Evolutionary conservation across 1,139 yeast genomes (phyloP).

Genomic region (Pichia sp.): DNA sequence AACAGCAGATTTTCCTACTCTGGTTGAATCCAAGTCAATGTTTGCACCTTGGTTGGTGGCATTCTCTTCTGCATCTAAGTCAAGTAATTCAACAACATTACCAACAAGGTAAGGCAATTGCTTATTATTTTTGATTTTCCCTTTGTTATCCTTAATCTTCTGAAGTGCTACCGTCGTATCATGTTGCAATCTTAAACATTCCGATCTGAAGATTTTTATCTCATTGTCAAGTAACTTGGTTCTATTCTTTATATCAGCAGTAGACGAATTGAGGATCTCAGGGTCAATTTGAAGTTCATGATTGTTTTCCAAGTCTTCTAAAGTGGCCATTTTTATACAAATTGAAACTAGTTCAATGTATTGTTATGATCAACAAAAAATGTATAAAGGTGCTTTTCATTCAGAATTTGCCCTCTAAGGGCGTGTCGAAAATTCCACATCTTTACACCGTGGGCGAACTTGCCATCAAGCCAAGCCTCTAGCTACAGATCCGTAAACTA

Average conservation of each 20-base stretch:
- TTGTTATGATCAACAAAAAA: not conserved
- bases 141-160: constrained; percentile 92
- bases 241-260: constrained; percentile 79
- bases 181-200: constrained; percentile 81
- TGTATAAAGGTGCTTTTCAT: too few relatives aligned
- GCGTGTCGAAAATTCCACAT: not conserved
- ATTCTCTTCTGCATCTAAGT: constrained; percentile 81
- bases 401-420: not conserved
- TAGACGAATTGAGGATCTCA: constrained; percentile 71
- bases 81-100: constrained; percentile 92
- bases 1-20: constrained; percentile 96
- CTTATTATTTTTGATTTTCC: constrained; percentile 90
- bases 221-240: constrained; percentile 88
- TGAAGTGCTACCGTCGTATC: constrained; percentile 91
- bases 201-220: constrained; percentile 91
- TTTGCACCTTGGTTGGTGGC: constrained; percentile 91
- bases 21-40: constrained; percentile 84
- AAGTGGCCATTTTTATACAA: constrained; percentile 50
- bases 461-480: too few relatives aligned
- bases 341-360: too few relatives aligned
- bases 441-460: not conserved
- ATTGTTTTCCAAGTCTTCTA: constrained; percentile 55
- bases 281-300: constrained; percentile 56
- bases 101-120: constrained; percentile 96
- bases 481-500: too few relatives aligned